Base-by-base conservation (phyloP, 768 basidiomycete species). In the Calvatia gigantea region DNA sequence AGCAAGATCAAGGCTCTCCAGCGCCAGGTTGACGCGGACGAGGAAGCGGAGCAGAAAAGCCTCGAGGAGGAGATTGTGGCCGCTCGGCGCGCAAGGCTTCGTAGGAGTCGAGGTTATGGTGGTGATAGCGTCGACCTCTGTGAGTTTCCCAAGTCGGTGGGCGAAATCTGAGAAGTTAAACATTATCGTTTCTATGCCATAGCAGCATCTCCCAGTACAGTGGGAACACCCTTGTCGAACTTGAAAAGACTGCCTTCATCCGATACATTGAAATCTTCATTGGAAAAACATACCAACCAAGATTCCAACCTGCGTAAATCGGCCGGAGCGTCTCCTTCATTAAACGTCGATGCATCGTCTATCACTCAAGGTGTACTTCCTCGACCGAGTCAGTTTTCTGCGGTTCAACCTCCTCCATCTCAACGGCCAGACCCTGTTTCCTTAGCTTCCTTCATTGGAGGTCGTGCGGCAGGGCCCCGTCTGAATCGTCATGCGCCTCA, bases 401-500 rank as follows among this genome's bases (percentile, higher is more conserved):
- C 39, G 38, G 23, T 44, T 33, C 59, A 62, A 25, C 44, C 48
- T 32, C 44, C 61, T 54, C 58, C 61, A 43, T 59, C 65, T 23
- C 61, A 76, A 70, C 59, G 64, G 49, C 58, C 76, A 2, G 73
- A 79, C 38, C 74, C 83, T 9, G 83, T 87, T 7, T 93, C 91
- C 2, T 77, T 92, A 25, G 90, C 91, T 0, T 80, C 86, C 2
- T 90, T 92, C 66, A 92, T 92, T 61, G 91, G 91, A 33, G 89
- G 91, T 6, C 81, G 76, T 25, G 89, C 85, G 12, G 79, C 82
- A 39, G 91, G 89, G 21, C 89, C 89, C 3, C 77, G 86, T 33
- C 76, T 93, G 39, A 91, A 80, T 59, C 81, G 76, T 55, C 89
- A 84, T 62, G 83, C 84, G 15, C 84, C 89, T 3, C 91, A 92